Conservation (phyloP, 2,329 filamentous ascomycete genomes). For the Achaetomium macrosporum region DNA sequence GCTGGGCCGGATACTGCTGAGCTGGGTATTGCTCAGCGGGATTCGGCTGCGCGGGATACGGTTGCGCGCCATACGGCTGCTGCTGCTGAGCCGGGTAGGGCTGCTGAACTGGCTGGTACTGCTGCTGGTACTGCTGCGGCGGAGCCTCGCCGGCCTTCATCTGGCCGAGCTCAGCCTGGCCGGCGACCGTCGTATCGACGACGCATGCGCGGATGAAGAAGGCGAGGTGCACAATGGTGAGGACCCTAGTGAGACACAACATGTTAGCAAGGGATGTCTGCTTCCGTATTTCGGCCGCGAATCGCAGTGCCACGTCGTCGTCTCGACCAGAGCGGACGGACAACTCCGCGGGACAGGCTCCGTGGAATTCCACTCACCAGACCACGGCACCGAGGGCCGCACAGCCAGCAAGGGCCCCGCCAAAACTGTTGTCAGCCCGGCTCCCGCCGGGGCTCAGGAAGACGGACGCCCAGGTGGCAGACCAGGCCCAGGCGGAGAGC, state of each 20-base stretch:
- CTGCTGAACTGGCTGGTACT: slow-evolving; percentile 8
- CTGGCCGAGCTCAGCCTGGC: slow-evolving; percentile 29
- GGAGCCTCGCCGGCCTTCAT: slow-evolving; percentile 22
- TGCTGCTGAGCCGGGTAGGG: slow-evolving; percentile 8
- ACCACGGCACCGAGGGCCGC: slow-evolving; percentile 38
- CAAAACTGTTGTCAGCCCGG: slow-evolving; percentile 21
- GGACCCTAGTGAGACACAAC: slow-evolving; percentile 28
- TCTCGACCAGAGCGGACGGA: too few species aligned
- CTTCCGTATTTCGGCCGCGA: too few species aligned
- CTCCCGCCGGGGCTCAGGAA: slow-evolving; percentile 19
- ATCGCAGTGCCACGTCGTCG: too few species aligned
- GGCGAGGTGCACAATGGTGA: slow-evolving; percentile 34
- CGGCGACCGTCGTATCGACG: slow-evolving; percentile 17
- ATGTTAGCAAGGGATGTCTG: too few species aligned
- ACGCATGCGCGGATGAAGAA: slow-evolving; percentile 35
- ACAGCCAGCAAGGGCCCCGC: slow-evolving; percentile 34
- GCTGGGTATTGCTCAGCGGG: neutral
- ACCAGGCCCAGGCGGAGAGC: slow-evolving; percentile 39
- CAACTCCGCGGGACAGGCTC: too few species aligned
- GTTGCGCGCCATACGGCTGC: neutral
- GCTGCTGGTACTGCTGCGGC: slow-evolving; percentile 6
- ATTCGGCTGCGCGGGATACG: slow-evolving; percentile 5
- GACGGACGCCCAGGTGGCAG: slow-evolving; percentile 31
- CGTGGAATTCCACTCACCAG: slow-evolving; percentile 30
- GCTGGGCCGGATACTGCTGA: slow-evolving; percentile 7